Percentiles rank a stretch among this genome's conserved stretches.
Conservation (phyloP, 1,284 basidiomycete genomes). For the Afroboletus lepidellus region DNA sequence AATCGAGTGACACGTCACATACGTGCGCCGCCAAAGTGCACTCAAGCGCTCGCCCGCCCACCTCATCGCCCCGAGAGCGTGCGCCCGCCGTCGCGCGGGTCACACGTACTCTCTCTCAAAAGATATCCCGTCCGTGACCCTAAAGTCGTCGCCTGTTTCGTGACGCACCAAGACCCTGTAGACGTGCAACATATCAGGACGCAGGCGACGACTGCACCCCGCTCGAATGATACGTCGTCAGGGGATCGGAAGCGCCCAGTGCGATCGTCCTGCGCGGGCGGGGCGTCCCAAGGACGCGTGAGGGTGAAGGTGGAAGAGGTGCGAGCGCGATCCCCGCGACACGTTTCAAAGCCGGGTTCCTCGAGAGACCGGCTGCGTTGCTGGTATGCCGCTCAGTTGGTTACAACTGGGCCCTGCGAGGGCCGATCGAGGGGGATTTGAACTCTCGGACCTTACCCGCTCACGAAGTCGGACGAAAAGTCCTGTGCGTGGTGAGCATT, state of each 20-base stretch:
- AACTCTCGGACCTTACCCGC: constrained; percentile 38
- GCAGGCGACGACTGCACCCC: neutral
- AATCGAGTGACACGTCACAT: constrained; percentile 2
- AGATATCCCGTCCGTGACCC: neutral
- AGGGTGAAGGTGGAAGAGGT: constrained; percentile 11
- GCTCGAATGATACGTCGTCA: no score
- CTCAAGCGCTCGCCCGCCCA: constrained; percentile 25
- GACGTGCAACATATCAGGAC: neutral
- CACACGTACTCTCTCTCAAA: constrained; percentile 2
- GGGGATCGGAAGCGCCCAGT: neutral
- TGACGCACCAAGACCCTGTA: neutral
- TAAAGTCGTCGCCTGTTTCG: no score
- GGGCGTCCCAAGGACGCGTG: constrained; percentile 22
- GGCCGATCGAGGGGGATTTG: constrained; percentile 32
- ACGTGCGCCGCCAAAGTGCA: constrained; percentile 29
- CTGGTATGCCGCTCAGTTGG: constrained; percentile 34
- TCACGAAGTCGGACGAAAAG: constrained; percentile 25
- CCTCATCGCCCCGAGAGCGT: constrained; percentile 20
- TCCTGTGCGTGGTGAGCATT: constrained; percentile 29
- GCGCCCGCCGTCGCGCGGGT: neutral
- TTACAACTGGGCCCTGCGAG: constrained; percentile 34
- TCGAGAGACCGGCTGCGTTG: constrained; percentile 20
- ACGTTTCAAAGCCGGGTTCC: constrained; percentile 25
- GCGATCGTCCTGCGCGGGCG: constrained; percentile 2
- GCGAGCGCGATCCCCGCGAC: constrained; percentile 31